Base-by-base conservation (phyloP, 768 basidiomycete genomes). In the Russula brevipes region DNA sequence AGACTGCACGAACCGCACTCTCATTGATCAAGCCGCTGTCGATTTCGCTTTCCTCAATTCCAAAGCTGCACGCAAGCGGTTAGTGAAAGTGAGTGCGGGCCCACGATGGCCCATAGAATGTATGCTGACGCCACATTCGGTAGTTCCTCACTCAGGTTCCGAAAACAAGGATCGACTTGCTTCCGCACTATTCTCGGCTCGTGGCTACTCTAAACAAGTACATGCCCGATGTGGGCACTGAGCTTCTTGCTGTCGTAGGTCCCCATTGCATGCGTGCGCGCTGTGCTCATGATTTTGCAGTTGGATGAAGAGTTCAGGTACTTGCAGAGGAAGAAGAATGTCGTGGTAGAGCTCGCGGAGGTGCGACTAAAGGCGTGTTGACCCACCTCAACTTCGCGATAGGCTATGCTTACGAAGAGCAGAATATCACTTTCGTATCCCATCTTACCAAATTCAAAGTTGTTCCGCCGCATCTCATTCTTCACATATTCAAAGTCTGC, bases 1-100 rank as follows among this genome's bases (percentile, higher is more conserved):
- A 0, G 96, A 99, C 72, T 90, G 91, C n/a, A 95, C 91, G 12
- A 98, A 94, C 70, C 85, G 91, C 16, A 81, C 84, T 2, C 73
- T 93, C 63, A 90, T 98, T 61, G 97, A 99, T 72, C 92, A 96
- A 74, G 88, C 89, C 35, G 94, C 94, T 0, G 85, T 98, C 44
- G 96, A 99, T 66, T 99, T 99, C 73, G 92, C 94, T 0, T 93
- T 95, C 70, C 78, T 99, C 61, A 99, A 98, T 72, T 95, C 94
- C 47, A 98, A 98, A 73, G 94, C 96, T 24, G 92, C 95, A 12
- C 80, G 97, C 69, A 98, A 96, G 73, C 78, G 97, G 60, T 81
- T 98, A 45, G 80, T 92, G 67, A 94, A 87, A 82, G 95, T 94
- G 66, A 45, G 70, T 17, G 45, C 9, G 11, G 7, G 2, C 5